phyloP scores from a whole-genome alignment of 352 stramenopile genomes.

The Globisporangium acanthophoron region DNA sequence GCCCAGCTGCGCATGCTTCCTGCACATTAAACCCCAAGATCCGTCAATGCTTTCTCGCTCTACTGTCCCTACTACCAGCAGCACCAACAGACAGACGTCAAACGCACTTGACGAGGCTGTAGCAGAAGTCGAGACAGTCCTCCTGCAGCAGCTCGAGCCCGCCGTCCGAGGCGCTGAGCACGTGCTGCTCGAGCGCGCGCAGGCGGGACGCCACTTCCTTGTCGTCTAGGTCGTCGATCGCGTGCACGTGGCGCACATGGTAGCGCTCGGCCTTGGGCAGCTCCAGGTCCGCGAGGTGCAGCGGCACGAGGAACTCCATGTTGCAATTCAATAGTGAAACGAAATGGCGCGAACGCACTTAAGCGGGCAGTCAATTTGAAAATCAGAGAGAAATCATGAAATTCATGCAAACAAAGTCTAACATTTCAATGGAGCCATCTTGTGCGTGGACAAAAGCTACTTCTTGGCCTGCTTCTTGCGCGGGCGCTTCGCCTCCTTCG shows the following conservation, averaged over 20 bases:
- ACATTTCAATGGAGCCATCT: slow-evolving; percentile 3
- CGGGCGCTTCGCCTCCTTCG: slow-evolving; percentile 3
- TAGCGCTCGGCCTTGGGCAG: slow-evolving; percentile 60
- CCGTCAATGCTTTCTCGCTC: neutral
- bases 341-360: slow-evolving; percentile 3
- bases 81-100: neutral
- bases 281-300: slow-evolving; percentile 72
- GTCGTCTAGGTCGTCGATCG: slow-evolving; percentile 41
- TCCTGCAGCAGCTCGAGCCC: slow-evolving; percentile 50
- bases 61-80: too few relatives aligned
- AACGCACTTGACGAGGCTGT: slow-evolving; percentile 66
- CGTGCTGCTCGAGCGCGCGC: slow-evolving; percentile 43
- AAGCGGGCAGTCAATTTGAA: neutral
- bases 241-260: slow-evolving; percentile 56
- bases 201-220: slow-evolving; percentile 41
- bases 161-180: slow-evolving; percentile 48
- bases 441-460: neutral
- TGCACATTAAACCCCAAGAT: slow-evolving; percentile 5
- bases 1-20: slow-evolving; percentile 38
- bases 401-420: slow-evolving; percentile 1
- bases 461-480: slow-evolving; percentile 1
- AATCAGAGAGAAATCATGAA: neutral
- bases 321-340: slow-evolving; percentile 1
- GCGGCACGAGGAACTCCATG: slow-evolving; percentile 77
- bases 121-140: slow-evolving; percentile 63